A percentile compares a stretch with the other conserved stretches of the same genome.
phyloP scores from a whole-genome alignment of 2,329 filamentous ascomycete species.

The Penicillium sp. region DNA sequence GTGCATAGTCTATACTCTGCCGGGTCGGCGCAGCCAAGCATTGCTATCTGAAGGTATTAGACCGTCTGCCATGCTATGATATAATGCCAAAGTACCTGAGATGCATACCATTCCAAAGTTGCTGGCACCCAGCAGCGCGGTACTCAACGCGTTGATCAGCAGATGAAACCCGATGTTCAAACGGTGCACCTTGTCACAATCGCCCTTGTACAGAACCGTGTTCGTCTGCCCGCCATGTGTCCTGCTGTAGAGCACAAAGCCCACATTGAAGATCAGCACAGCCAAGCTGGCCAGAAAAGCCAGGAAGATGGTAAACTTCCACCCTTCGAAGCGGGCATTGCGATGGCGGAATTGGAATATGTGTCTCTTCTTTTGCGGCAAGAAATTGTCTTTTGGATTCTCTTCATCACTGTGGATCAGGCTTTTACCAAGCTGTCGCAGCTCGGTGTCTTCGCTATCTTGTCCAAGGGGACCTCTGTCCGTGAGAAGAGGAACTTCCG shows the following conservation, averaged over 20 bases:
- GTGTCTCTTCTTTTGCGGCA: too few species aligned
- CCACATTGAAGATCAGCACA: not conserved
- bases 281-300: not conserved
- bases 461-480: too few species aligned
- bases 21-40: slow-evolving; percentile 49
- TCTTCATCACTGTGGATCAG: too few species aligned
- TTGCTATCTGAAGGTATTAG: slow-evolving; percentile 27
- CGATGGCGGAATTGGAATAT: too few species aligned
- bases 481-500: too few species aligned
- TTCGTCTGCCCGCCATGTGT: not conserved
- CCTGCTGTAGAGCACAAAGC: not conserved
- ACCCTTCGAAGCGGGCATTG: not conserved
- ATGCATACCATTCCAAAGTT: slow-evolving; percentile 45
- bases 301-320: not conserved
- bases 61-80: not conserved
- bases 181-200: not conserved
- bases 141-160: slow-evolving; percentile 47
- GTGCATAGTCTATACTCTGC: slow-evolving; percentile 47
- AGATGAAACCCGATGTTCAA: slow-evolving; percentile 33
- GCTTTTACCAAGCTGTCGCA: too few species aligned
- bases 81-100: not conserved
- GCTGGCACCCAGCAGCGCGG: slow-evolving; percentile 43
- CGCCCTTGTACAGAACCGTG: not conserved
- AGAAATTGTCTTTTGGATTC: too few species aligned
- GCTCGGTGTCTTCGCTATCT: too few species aligned